These are phyloP conservation scores for Micractinium sp. DNA, from an alignment of 139 green algal genomes.

Conservation along the genomic window DNA sequence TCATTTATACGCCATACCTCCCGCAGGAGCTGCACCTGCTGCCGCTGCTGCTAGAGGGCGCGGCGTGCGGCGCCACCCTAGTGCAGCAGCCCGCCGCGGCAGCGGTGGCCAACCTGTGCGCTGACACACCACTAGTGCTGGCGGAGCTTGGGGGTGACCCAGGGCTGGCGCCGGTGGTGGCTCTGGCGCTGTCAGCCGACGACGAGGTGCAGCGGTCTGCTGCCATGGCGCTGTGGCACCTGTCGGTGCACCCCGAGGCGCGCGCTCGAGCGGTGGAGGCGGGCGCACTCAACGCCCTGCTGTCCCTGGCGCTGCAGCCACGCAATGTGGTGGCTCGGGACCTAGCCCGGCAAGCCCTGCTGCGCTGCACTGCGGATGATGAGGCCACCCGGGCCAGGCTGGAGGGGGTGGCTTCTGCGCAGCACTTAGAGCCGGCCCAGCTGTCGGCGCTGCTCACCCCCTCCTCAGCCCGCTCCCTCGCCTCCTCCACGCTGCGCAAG, in stretches of 20 bases:
- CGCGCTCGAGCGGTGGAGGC: background rate
- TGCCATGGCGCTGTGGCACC: constrained; percentile 60
- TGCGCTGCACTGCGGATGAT: constrained; percentile 20
- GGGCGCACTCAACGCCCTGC: constrained; percentile 26
- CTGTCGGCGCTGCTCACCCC: constrained; percentile 12
- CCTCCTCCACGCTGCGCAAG: constrained; percentile 3
- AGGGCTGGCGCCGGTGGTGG: constrained; percentile 49
- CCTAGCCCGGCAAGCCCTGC: constrained; percentile 34
- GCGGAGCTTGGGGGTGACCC: constrained; percentile 38
- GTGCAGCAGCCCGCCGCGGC: constrained; percentile 50
- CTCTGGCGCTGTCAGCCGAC: constrained; percentile 48
- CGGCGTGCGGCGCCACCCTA: constrained; percentile 19
- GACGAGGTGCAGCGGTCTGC: constrained; percentile 55
- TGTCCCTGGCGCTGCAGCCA: constrained; percentile 25
- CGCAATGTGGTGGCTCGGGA: constrained; percentile 15
- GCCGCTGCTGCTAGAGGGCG: constrained; percentile 36
- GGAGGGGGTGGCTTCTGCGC: constrained; percentile 7
- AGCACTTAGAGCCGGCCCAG: background rate
- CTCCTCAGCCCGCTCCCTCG: constrained; percentile 6
- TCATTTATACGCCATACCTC: background rate
- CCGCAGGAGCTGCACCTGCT: background rate
- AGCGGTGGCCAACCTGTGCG: constrained; percentile 52
- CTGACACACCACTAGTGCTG: constrained; percentile 41
- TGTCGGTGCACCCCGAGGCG: constrained; percentile 44
- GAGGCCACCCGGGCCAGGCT: background rate